Evolutionary conservation across 768 basidiomycete genomes (phyloP), one percentile per base, ranked within the genome.

Genomic region (Psilocybe subaeruginosa): DNA sequence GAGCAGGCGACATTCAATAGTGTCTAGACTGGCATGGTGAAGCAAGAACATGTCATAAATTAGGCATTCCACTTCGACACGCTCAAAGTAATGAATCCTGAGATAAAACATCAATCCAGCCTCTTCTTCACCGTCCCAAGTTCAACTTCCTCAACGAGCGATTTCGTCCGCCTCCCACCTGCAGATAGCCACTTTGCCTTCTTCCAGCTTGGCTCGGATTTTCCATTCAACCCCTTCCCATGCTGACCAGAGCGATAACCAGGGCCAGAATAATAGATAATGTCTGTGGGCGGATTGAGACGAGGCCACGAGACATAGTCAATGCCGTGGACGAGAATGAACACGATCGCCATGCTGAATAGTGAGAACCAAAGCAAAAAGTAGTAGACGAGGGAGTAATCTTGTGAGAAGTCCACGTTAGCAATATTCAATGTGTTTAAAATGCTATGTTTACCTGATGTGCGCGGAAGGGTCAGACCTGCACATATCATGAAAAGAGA

Each of bases 241-340:
- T 91, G 80, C 57, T 85, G 80, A 4, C 78, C 85, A 4, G 92
- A 90, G 37, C 92, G 88, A 79, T 84, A 94, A 4, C 95, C 96
- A 35, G 94, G 91, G 14, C 97, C 97, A 51, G 83, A 81, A 73
- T 98, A 99, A 70, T 91, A 87, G 58, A 99, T 89, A 54, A 89
- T 79, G 59, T 94, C 92, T 49, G 95, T 89, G 3, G 89, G 87
- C 0, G 93, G 91, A 64, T 91, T 84, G 57, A 99, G 82, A 9
- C 90, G 85, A 11, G 97, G 97, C 93, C 95, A 98, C 14, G 91
- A 85, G 57, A 99, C 97, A 71, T 97, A 99, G 63, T 95, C 92
- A 64, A 96, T 88, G 39, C 96, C 97, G 74, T 97, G 84, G n/a
- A 85, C 73, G 68, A 89, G 65, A 65, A 99, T 94, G 76, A 92